Percentiles rank a stretch among this genome's conserved stretches.
These are phyloP conservation scores for Pulicaria dysenterica DNA, from an alignment of 129 eudicot species.

Conservation along the genomic window DNA sequence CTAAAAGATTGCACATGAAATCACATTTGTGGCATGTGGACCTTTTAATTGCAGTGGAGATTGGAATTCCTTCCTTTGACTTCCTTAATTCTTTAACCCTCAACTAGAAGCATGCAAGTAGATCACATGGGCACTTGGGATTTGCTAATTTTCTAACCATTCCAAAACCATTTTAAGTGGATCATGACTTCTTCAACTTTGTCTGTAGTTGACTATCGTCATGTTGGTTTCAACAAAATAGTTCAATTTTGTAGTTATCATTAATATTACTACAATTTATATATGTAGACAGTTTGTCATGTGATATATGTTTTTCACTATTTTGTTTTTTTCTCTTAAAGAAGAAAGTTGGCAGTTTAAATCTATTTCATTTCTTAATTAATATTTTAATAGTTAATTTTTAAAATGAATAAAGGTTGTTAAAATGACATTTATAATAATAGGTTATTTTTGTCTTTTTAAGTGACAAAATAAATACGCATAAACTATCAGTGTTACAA, in stretches of 20 bases:
- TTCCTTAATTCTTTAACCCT: constrained; percentile 28
- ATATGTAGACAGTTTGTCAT: not conserved
- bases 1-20: constrained; percentile 39
- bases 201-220: constrained; percentile 18
- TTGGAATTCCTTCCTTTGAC: constrained; percentile 33
- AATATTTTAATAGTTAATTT: no score
- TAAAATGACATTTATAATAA: no score
- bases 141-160: constrained; percentile 20
- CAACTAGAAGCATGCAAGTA: constrained; percentile 26
- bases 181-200: constrained; percentile 27
- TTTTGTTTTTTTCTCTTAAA: not conserved
- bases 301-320: not conserved
- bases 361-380: no score
- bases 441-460: no score
- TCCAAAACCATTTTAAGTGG: constrained; percentile 24
- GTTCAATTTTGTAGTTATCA: not conserved
- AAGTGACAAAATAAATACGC: no score
- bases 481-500: no score
- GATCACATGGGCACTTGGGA: constrained; percentile 41
- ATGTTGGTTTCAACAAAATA: constrained; percentile 8
- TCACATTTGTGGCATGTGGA: constrained; percentile 42
- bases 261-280: not conserved
- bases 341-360: not conserved
- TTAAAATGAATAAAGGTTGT: no score
- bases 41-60: constrained; percentile 39